A percentile compares a stretch with the other conserved stretches of the same genome.
Conservation (phyloP, 2,329 filamentous ascomycete species). For the Talaromyces verruculosus region DNA sequence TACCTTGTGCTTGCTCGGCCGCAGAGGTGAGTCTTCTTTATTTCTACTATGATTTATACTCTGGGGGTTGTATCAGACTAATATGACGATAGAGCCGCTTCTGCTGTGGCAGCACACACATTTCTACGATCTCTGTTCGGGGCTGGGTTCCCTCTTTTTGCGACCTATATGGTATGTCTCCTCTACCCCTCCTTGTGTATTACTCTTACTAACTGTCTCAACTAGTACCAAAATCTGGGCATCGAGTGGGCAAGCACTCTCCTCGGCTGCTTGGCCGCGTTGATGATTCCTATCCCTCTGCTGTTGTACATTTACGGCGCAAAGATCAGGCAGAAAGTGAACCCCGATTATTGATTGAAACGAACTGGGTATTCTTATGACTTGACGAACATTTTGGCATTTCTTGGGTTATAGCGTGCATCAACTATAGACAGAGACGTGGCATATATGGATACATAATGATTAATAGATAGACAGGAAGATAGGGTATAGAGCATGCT, state of each 20-base stretch:
- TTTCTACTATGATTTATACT: not conserved
- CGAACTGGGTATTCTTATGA: not conserved
- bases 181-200: not conserved
- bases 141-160: constrained; percentile 39
- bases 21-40: constrained; percentile 2
- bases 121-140: constrained; percentile 45
- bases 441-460: not conserved
- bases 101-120: constrained; percentile 55
- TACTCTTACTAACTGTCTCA: constrained; percentile 47
- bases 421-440: not conserved
- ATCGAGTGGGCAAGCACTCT: constrained; percentile 45
- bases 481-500: not conserved
- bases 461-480: not conserved
- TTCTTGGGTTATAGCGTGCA: not conserved
- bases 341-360: constrained; percentile 12
- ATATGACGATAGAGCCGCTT: constrained; percentile 63
- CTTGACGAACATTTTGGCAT: not conserved
- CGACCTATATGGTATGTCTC: constrained; percentile 39
- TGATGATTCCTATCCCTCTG: constrained; percentile 44
- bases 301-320: constrained; percentile 36
- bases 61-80: constrained; percentile 53
- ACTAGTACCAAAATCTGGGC: constrained; percentile 41
- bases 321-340: constrained; percentile 14
- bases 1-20: constrained; percentile 17
- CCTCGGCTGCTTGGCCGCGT: constrained; percentile 41